Conservation (phyloP, 192 early-diverging fungal genomes). For the Linnemannia elongata region DNA sequence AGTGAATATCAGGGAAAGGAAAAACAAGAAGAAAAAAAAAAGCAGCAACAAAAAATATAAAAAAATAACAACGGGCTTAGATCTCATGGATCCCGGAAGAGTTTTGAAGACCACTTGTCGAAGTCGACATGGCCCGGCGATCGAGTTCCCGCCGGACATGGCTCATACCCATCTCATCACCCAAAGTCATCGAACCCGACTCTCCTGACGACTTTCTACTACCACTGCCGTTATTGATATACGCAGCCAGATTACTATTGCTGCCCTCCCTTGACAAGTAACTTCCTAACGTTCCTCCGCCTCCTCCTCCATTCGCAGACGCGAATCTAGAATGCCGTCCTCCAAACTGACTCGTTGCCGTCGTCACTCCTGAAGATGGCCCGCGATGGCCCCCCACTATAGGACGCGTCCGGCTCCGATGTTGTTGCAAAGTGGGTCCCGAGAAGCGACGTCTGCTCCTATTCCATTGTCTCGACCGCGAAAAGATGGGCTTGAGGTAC, state of each 20-base stretch:
- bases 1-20: not conserved
- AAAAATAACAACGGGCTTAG: not conserved
- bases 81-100: constrained; percentile 41
- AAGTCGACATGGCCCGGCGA: constrained; percentile 26
- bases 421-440: constrained; percentile 45
- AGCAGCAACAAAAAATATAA: not conserved
- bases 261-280: constrained; percentile 36
- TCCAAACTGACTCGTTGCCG: constrained; percentile 33
- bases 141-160: constrained; percentile 55
- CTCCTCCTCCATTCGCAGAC: constrained; percentile 28
- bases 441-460: constrained; percentile 36
- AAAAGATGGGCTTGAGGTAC: constrained; percentile 87
- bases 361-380: constrained; percentile 39
- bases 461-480: constrained; percentile 58
- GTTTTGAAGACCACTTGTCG: not conserved
- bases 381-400: not conserved
- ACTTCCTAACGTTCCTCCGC: not conserved
- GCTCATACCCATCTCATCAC: constrained; percentile 46
- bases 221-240: constrained; percentile 3
- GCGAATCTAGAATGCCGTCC: constrained; percentile 39
- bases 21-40: not conserved
- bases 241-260: constrained; percentile 26
- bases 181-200: constrained; percentile 40
- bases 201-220: constrained; percentile 35
- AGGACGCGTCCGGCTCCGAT: constrained; percentile 20